Evolutionary conservation across 169 alveolate genomes (phyloP), one percentile per base, ranked within the genome.

Genomic region (Cryptosporidium xiaoi): DNA sequence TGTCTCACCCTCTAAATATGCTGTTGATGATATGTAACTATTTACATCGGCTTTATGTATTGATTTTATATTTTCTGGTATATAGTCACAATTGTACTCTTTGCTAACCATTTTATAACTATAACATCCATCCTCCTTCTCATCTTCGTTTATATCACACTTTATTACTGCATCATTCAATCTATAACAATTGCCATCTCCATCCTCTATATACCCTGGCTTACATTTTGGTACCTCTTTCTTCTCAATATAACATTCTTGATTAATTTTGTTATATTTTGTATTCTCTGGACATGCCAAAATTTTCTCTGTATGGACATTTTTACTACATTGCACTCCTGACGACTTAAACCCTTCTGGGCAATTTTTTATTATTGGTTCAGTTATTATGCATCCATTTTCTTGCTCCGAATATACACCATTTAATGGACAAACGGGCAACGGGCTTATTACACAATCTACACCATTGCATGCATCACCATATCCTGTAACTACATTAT

Each of bases 391-490:
- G 13, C 87, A 77, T 10, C 87, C 87, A 12, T 77, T 77, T 48
- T 77, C 87, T 29, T 77, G 87, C 31, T 60, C 71, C 27, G 87
- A 77, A 77, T 56, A 77, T 12, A 77, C 48, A 12, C 77, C 87
- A 29, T 77, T 77, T 29, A 20, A 51, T 3, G 87, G 87, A 60
- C 87, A 77, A 2, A 46, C 44, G 18, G 87, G 87, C 29, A 77
- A 29, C 8, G 87, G 87, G 64, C 65, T 44, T 51, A 36, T 20
- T 27, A 44, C 56, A 48, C 87, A 77, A 27, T 77, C 71, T 20
- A 24, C 40, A 27, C 64, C 69, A 40, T 34, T 48, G 50, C 87
- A 77, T 24, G 40, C 3, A 12, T 16, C 29, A 7, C 67, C 84
- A 53, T 53, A 5, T 53, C 18, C 64, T n/a, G 64, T 53, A n/a